Evolutionary conservation across 2,329 filamentous ascomycete genomes (phyloP).

Genomic region (Metarhizium guizhouense): DNA sequence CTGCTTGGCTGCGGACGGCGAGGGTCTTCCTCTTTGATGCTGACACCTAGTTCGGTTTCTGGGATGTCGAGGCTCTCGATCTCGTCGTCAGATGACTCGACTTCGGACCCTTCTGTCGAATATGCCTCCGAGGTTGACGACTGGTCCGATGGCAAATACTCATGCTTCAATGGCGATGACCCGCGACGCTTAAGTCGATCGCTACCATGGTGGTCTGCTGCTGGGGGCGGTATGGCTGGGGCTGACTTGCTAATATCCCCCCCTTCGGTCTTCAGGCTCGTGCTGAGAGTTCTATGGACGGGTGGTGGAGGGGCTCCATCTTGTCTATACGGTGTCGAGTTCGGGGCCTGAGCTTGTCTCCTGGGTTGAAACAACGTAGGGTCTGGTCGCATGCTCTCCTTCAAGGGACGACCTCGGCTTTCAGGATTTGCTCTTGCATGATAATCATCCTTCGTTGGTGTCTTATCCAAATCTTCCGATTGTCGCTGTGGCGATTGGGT

Average conservation of each 20-base stretch:
- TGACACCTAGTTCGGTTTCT: conserved; percentile 49
- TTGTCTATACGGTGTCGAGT: conserved; percentile 31
- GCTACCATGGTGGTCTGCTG: conserved; percentile 32
- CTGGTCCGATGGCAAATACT: conserved; percentile 78
- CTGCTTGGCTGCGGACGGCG: conserved; percentile 21
- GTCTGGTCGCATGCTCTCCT: conserved; percentile 30
- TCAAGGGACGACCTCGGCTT: conserved; percentile 20
- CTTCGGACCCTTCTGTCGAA: conserved; percentile 41
- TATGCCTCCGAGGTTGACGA: conserved; percentile 47
- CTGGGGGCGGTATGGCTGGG: conserved; percentile 13
- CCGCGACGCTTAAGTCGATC: conserved; percentile 56
- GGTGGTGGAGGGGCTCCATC: conserved; percentile 49
- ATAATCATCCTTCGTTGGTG: conserved; percentile 17
- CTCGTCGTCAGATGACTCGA: conserved; percentile 43
- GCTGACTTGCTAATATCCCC: conserved; percentile 5
- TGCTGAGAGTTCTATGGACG: conserved; percentile 37
- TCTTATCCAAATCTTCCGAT: conserved; percentile 5
- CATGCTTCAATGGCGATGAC: conserved; percentile 92
- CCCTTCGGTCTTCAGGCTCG: conserved; percentile 20
- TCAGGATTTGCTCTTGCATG: conserved; percentile 9
- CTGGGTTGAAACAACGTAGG: conserved; percentile 23
- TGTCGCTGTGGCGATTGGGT: neutral
- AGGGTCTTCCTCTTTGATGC: conserved; percentile 32
- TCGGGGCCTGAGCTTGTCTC: conserved; percentile 12
- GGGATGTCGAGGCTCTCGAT: conserved; percentile 52